A percentile compares a stretch with the other conserved stretches of the same genome.
phyloP scores from a whole-genome alignment of 305 asterid species.

The Fraxinus latifolia region DNA sequence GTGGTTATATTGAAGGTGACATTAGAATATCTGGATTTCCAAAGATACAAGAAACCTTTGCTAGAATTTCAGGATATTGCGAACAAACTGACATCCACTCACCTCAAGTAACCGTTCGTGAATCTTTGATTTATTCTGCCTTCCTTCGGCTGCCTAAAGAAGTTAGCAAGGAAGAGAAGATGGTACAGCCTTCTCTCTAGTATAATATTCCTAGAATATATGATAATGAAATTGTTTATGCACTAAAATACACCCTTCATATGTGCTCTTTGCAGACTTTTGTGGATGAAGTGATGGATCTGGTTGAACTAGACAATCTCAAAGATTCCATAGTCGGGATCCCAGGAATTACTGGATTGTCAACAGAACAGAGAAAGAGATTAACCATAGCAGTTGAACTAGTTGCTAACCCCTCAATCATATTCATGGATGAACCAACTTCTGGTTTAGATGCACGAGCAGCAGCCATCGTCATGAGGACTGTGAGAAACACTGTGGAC shows the following conservation, averaged over 20 bases:
- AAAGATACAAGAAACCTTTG: conserved; percentile 34
- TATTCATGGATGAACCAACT: conserved; percentile 37
- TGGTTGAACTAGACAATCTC: conserved; percentile 24
- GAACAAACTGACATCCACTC: conserved; percentile 36
- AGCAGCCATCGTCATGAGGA: conserved; percentile 37
- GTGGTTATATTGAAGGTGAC: conserved; percentile 33
- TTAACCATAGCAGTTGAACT: conserved; percentile 37
- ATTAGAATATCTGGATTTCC: conserved; percentile 33
- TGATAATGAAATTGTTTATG: not conserved
- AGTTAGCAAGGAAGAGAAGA: not conserved
- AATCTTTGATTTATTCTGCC: conserved; percentile 30
- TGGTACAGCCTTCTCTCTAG: not conserved
- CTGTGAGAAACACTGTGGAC: conserved; percentile 28
- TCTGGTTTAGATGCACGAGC: conserved; percentile 36
- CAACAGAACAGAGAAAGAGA: conserved; percentile 34
- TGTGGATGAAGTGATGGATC: conserved; percentile 26
- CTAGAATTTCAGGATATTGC: conserved; percentile 34
- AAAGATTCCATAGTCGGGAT: conserved; percentile 27
- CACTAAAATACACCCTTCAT: not conserved
- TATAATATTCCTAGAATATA: not conserved
- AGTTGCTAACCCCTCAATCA: conserved; percentile 35
- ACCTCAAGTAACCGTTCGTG: conserved; percentile 27
- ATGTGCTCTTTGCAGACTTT: conserved; percentile 12
- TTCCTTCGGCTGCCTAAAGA: conserved; percentile 31
- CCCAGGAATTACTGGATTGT: conserved; percentile 47